A percentile compares a stretch with the other conserved stretches of the same genome.
Conservation (phyloP, 2,329 filamentous ascomycete genomes). For the Microcera coccophila region DNA sequence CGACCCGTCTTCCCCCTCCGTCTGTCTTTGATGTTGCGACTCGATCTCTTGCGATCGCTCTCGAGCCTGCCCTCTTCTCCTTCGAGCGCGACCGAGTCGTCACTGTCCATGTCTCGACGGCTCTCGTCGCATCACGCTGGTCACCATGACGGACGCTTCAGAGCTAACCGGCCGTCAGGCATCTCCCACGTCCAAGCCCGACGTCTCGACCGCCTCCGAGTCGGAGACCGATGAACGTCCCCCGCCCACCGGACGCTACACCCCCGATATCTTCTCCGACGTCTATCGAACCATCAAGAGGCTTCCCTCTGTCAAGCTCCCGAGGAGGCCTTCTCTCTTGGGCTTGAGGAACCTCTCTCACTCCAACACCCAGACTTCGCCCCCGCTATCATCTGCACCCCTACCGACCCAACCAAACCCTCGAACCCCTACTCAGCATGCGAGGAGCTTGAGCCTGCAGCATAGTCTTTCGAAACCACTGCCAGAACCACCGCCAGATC, state of each 20-base stretch:
- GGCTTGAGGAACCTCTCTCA: constrained; percentile 31
- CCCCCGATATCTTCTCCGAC: constrained; percentile 48
- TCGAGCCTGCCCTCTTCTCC: no score
- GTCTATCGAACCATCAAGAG: constrained; percentile 52
- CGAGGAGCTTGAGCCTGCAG: constrained; percentile 51
- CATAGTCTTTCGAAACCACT: constrained; percentile 56
- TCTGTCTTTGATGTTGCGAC: no score
- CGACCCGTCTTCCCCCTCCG: neutral
- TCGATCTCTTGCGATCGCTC: no score
- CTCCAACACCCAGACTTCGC: constrained; percentile 16
- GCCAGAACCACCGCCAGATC: constrained; percentile 46
- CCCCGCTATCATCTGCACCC: constrained; percentile 7
- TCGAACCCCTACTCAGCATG: constrained; percentile 42
- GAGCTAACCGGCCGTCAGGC: constrained; percentile 34
- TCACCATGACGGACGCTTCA: constrained; percentile 26
- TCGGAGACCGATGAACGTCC: constrained; percentile 41
- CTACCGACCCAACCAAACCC: neutral
- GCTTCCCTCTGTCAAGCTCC: constrained; percentile 41
- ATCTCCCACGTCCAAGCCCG: constrained; percentile 19
- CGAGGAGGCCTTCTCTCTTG: constrained; percentile 43
- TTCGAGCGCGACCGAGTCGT: neutral
- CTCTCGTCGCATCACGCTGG: constrained; percentile 3
- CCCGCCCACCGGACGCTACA: constrained; percentile 28
- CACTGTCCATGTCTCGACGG: neutral
- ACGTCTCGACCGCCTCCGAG: constrained; percentile 42